Conservation (phyloP, 1,139 yeast species). For the Yamadazyma triangularis region DNA sequence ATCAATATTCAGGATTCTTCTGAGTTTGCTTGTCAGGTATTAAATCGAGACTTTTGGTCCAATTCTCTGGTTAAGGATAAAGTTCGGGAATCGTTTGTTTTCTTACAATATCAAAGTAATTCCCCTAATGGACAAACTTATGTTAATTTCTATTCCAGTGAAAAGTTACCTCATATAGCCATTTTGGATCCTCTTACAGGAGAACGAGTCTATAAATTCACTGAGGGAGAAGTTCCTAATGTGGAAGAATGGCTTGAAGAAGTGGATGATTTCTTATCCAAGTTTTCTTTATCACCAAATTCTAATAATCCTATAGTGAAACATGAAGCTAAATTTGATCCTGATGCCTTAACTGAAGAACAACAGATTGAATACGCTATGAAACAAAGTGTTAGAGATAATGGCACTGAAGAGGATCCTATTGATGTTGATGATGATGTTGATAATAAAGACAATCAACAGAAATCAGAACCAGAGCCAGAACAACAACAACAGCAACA, state of each 20-base stretch:
- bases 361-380: conserved; percentile 81
- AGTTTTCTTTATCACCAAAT: conserved; percentile 62
- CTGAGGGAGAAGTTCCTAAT: conserved; percentile 53
- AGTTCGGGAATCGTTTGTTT: conserved; percentile 66
- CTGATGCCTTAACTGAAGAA: conserved; percentile 69
- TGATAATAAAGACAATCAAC: conserved; percentile 8
- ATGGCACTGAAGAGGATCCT: conserved; percentile 19
- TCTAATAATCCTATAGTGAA: conserved; percentile 66
- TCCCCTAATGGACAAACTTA: conserved; percentile 72
- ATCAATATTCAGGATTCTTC: conserved; percentile 81
- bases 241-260: conserved; percentile 57
- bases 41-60: conserved; percentile 94
- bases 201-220: conserved; percentile 76
- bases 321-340: conserved; percentile 52
- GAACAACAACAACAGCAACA: conserved; percentile 7
- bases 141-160: conserved; percentile 62
- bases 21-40: conserved; percentile 83
- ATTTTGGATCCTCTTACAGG: conserved; percentile 95
- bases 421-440: conserved; percentile 27
- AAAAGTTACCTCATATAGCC: conserved; percentile 79
- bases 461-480: conserved; percentile 1
- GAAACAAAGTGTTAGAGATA: conserved; percentile 48
- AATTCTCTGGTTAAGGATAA: conserved; percentile 58
- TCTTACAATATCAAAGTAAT: conserved; percentile 76
- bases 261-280: conserved; percentile 53